A percentile compares a stretch with the other conserved stretches of the same genome.
phyloP scores from a whole-genome alignment of 768 basidiomycete genomes.

The Auriscalpium microsporum region DNA sequence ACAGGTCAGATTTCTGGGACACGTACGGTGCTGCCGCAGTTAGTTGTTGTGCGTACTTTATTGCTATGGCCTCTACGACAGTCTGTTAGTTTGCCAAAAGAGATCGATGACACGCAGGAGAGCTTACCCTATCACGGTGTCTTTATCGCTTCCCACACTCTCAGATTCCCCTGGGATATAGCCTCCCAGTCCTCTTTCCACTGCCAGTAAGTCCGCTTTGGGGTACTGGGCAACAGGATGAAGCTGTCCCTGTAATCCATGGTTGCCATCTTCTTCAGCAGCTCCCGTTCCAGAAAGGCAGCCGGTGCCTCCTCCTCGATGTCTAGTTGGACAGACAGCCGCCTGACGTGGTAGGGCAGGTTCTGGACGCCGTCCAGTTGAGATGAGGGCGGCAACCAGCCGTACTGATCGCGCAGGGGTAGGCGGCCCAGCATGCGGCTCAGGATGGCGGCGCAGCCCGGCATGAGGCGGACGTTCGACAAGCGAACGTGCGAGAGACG shows the following conservation, averaged over 20 bases:
- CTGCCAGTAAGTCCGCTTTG: neutral
- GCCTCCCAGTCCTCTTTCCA: slow-evolving; percentile 6
- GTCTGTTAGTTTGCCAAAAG: too few species aligned
- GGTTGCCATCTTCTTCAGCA: slow-evolving; percentile 5
- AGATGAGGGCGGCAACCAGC: slow-evolving; percentile 2
- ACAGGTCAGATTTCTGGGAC: too few species aligned
- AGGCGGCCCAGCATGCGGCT: slow-evolving; percentile 11
- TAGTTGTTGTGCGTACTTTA: too few species aligned
- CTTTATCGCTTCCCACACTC: too few species aligned
- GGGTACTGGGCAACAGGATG: slow-evolving; percentile 1
- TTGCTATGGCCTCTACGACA: too few species aligned
- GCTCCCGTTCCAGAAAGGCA: neutral
- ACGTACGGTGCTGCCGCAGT: too few species aligned
- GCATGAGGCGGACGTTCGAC: slow-evolving; percentile 5
- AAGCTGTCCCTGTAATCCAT: slow-evolving; percentile 10
- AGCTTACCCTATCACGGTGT: too few species aligned
- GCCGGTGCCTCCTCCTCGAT: neutral
- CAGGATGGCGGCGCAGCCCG: slow-evolving; percentile 7
- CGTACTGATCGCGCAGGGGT: slow-evolving; percentile 5
- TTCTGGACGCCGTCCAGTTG: neutral
- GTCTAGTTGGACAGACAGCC: slow-evolving; percentile 4
- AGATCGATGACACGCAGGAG: too few species aligned
- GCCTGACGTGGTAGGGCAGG: slow-evolving; percentile 3
- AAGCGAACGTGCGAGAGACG: slow-evolving; percentile 4
- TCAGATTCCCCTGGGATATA: neutral